Base-by-base conservation (phyloP, 2,329 filamentous ascomycete genomes). In the Metarhizium guizhouense region DNA sequence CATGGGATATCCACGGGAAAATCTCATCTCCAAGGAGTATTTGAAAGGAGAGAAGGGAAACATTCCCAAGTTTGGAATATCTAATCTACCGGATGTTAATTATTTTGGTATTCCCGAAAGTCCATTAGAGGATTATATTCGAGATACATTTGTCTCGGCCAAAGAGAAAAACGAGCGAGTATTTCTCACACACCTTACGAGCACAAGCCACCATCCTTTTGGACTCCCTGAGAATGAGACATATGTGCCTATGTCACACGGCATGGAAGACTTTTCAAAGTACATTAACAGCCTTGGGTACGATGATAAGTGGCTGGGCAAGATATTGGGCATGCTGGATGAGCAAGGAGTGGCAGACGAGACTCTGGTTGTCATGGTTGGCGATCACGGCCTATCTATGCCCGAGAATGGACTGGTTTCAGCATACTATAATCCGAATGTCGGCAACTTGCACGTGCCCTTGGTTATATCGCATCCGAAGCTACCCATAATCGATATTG, bases 121-220 rank as follows among this genome's bases (percentile, higher is more conserved):
- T 1, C 63, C 61, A 0, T 59, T 71, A 3, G 66, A 68, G 42
- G 63, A 69, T 29, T 71, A 71, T 13, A 63, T 71, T 29, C 62
- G 61, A 3, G 68, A 71, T 53, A 61, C 63, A n/a, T 70, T 71
- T 14, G 57, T 57, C 2, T 59, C 62, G 1, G 69, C 69, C 14
- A 62, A 59, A 40, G 57, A 68, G 49, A 64, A 63, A 0, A 59
- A 69, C 13, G 64, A 70, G 43, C 62, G 69, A 11, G 63, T 71
- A 0, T 71, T 71, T 32, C 52, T 71, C 4, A 65, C 68, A 1
- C 69, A 71, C 55, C 53, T 71, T 3, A 71, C 69, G 1, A 70
- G 68, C 54, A 71, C 69, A 6, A 69, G 62, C 25, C 69, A 71
- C 40, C 68, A 71, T 42, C 63, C 66, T 6, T 71, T 68, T 47